Base-by-base conservation (phyloP, 2,329 filamentous ascomycete genomes). In the Lachnellula arida region DNA sequence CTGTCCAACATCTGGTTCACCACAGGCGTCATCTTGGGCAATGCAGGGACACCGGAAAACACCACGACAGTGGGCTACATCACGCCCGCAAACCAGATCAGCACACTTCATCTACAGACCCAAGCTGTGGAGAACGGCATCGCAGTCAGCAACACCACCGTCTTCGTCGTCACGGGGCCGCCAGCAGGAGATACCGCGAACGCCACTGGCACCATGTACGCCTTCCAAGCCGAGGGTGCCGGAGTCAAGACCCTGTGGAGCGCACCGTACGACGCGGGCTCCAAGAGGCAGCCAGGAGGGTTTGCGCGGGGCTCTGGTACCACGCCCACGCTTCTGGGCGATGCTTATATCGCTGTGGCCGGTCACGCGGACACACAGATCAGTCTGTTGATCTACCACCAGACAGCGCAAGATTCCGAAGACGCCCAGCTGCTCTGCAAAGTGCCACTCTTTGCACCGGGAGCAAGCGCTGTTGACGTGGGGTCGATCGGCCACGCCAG, bases 71-170 rank as follows among this genome's bases (percentile, higher is more conserved):
- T 51, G 5, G 49, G 49, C 8, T 51, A 51, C 49, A 28, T 42
- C 17, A 51, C 49, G 5, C 49, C 49, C 12, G n/a, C 17, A 15
- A 17, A 42, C 15, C 9, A 14, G 19, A 34, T 59, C 11, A 42
- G 54, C 43, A 12, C 32, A 14, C 5, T 44, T 15, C 57, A 58
- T 32, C 43, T 60, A 7, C 35, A 40, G 6, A 42, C 55, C 32
- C 58, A 60, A 42, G 42, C 55, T 4, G 48, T 60, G 17, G 59
- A 62, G 47, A 62, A 62, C 44, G 55, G 55, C 37, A 60, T 62
- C 32, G 58, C 58, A 6, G 35, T 60, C 52, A 58, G 40, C 39
- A 58, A 58, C 4, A 54, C 35, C 22, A 59, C 58, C 22, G 49
- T 57, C 11, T 62, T 49, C 47, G 37, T 60, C 14, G 50, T 59